Percentiles rank a stretch among this genome's conserved stretches.
These are phyloP conservation scores for Linum usitatissimum DNA, from an alignment of 345 rosid genomes.

Conservation along the genomic window DNA sequence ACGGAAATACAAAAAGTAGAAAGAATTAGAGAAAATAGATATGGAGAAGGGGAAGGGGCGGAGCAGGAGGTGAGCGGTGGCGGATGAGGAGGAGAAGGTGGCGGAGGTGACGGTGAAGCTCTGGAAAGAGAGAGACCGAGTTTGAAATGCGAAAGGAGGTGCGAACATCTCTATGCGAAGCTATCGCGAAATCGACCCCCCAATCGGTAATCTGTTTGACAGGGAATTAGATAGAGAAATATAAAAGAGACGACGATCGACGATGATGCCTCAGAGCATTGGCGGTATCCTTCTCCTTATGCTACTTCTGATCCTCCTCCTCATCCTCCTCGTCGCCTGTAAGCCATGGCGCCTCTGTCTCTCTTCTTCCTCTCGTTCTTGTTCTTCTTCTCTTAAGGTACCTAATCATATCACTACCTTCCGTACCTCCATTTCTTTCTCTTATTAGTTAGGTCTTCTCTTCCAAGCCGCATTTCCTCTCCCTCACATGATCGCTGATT, in stretches of 20 bases:
- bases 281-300: slow-evolving; percentile 39
- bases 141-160: slow-evolving; percentile 11
- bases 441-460: background rate
- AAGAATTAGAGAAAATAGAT: background rate
- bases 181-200: slow-evolving; percentile 40
- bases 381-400: slow-evolving; percentile 50
- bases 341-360: slow-evolving; percentile 77
- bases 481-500: background rate
- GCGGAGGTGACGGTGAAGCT: background rate
- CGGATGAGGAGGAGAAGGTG: background rate
- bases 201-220: slow-evolving; percentile 28
- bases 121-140: background rate
- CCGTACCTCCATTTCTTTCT: background rate
- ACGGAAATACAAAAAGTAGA: background rate
- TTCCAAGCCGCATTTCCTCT: background rate
- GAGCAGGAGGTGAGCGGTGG: slow-evolving; percentile 1
- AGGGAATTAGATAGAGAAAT: slow-evolving; percentile 22
- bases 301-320: slow-evolving; percentile 54
- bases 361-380: slow-evolving; percentile 29
- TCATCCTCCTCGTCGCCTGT: slow-evolving; percentile 63
- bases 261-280: slow-evolving; percentile 42
- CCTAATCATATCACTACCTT: background rate
- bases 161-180: slow-evolving; percentile 81
- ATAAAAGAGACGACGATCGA: slow-evolving; percentile 30
- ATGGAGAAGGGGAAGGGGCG: background rate